Evolutionary conservation across 1,284 basidiomycete genomes (phyloP), one percentile per base, ranked within the genome.

Genomic region (Rhodotorula sp.): DNA sequence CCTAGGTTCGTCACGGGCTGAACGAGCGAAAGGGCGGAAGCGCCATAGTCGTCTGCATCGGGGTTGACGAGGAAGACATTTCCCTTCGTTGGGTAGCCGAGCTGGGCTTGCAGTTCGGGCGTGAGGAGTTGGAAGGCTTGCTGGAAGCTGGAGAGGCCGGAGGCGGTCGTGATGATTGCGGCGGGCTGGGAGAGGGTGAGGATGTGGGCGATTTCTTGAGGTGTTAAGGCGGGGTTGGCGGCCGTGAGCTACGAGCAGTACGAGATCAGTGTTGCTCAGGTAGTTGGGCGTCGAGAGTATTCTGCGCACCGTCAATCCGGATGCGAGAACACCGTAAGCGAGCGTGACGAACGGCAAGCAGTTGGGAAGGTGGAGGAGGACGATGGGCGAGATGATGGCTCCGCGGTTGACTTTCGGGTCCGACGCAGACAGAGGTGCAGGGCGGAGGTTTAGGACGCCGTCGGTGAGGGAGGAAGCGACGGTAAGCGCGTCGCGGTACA

Each of bases 341-440:
- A 82, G 68, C 13, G 79, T 68, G 4, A 77, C 75, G 69, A 78
- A 81, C 6, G 76, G 73, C 18, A 80, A 73, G 58, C 78, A 79
- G 59, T 82, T 82, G 66, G 81, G 79, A 7, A 81, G 74, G 68
- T 81, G 80, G 9, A 82, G 66, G 16, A 82, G 75, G 6, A 81
- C 75, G 34, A 79, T 76, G 18, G 80, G 78, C 1, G 70, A 70
- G n/a, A 75, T 61, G 62, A 75, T 64, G 7, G 73, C 73, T 56
- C 73, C 73, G 30, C 71, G 68, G 60, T 75, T 75, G 40, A 70
- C 40, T 0, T 28, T 40, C 10, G 64, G 64, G 40, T 73, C 50
- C 4, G 71, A 72, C 2, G 62, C 37, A 13, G 68, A 62, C 4
- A 56, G 4, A 0, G 71, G 71, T 2, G 65, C 66, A 4, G 71